Evolutionary conservation across 2,329 filamentous ascomycete genomes (phyloP), one percentile per base, ranked within the genome.

Genomic region (Trichophyton benhamiae): DNA sequence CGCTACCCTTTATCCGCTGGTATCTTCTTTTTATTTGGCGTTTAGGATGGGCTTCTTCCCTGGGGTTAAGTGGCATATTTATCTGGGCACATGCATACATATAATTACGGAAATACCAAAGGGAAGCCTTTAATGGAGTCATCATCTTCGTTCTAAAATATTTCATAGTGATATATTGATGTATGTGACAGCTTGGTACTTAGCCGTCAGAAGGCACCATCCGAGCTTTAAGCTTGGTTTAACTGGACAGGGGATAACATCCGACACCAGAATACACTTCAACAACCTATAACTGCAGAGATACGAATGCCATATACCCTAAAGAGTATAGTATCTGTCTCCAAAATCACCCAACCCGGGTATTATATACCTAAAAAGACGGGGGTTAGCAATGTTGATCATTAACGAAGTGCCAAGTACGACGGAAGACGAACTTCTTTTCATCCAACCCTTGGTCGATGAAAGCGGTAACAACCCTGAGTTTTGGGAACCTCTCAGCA

Each of bases 391-490:
- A 58, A 42, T 41, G 46, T 15, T n/a, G 11, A 61, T 59, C 64
- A 57, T n/a, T 55, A 58, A 53, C 30, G 58, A 58, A 38, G 27
- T 20, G n/a, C 58, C n/a, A 22, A 25, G 20, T 25, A 53, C 57
- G 52, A 33, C 15, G 22, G 52, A 38, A 41, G 62, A 79, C 85
- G 72, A 81, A 97, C 91, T 96, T 97, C 80, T 96, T 96, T 72
- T 95, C 91, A 73, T 99, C 88, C 65, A 99, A 79, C n/a, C 94
- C 92, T 78, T 92, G 83, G 72, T 99, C 94, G 70, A 99, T 87
- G 72, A 99, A 99, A 8, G 94, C 90, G 7, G 94, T 97, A 57
- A 99, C 89, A 20, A 99, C 89, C 65, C 91, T 84, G 63, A 97
- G 80, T 70, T 88, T 89, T 44, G 94, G 92, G 71, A 95, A 96